Conservation (phyloP, 768 basidiomycete genomes). For the Boletus sp. region DNA sequence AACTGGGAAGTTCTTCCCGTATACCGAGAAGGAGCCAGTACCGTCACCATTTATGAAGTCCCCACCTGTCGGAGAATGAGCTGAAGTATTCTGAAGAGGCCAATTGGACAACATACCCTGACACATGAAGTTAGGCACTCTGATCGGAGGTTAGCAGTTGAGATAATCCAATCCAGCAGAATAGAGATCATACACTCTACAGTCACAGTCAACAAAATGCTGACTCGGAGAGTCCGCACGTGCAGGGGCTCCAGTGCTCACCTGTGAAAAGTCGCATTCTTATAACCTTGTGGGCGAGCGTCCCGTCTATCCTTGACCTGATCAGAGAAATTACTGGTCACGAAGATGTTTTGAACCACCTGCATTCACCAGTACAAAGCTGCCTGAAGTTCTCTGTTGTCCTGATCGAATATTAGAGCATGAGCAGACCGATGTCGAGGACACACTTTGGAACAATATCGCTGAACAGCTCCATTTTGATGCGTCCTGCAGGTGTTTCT, state of each 20-base stretch:
- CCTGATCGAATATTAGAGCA: slow-evolving; percentile 39
- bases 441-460: slow-evolving; percentile 93
- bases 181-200: slow-evolving; percentile 62
- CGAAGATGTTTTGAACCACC: slow-evolving; percentile 45
- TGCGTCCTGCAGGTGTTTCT: slow-evolving; percentile 89
- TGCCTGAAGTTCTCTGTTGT: slow-evolving; percentile 99
- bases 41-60: slow-evolving; percentile 96
- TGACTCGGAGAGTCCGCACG: neutral
- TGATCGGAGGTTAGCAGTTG: slow-evolving; percentile 29
- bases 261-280: slow-evolving; percentile 90
- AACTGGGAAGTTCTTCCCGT: slow-evolving; percentile 91
- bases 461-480: slow-evolving; percentile 97
- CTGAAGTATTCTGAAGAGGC: neutral
- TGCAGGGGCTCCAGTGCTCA: slow-evolving; percentile 34
- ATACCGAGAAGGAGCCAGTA: slow-evolving; percentile 95
- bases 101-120: slow-evolving; percentile 55
- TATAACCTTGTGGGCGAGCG: slow-evolving; percentile 86
- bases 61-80: slow-evolving; percentile 54
- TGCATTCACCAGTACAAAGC: slow-evolving; percentile 94
- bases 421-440: neutral
- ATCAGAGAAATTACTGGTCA: slow-evolving; percentile 1
- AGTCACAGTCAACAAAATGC: slow-evolving; percentile 10
- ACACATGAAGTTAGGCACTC: slow-evolving; percentile 94
- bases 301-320: slow-evolving; percentile 40
- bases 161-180: slow-evolving; percentile 1